Base-by-base conservation (phyloP, 345 rosid genomes). In the Anastatica hierochuntica region DNA sequence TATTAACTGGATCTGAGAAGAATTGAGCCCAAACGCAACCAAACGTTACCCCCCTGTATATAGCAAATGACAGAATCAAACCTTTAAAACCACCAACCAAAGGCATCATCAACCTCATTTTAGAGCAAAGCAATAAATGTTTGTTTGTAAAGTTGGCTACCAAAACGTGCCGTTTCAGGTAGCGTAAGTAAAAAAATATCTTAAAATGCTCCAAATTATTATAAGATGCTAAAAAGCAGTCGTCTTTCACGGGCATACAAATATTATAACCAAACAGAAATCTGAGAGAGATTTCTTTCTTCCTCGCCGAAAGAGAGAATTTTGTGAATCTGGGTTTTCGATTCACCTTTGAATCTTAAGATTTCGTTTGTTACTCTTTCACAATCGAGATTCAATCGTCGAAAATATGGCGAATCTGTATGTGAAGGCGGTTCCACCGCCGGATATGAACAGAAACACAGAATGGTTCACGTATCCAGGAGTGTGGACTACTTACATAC, bases 391-490 rank as follows among this genome's bases (percentile, higher is more conserved):
- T 10, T 20, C 27, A 13, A 30, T 37, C 27, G 31, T 36, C 7
- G 24, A 21, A 21, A 21, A 21, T n/a, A 71, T 71, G 76, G 64
- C 69, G 74, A 71, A 68, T 64, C 53, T 81, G 62, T 87, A 87
- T 29, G 95, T 87, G 64, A 77, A 67, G 58, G 81, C 83, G 51
- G 77, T 72, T 57, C 92, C 71, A 40, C 74, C 89, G 43, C 68
- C 83, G 86, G 92, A 86, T 77, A 79, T 83, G 81, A 87, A 87
- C 29, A 49, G 74, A 68, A 87, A 87, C 64, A 87, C 89, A 14
- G 94, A 83, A 66, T 83, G 88, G 90, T 85, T 85, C 63, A 78
- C 64, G 82, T 83, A 85, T 57, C 95, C 88, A 9, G 92, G 89
- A 16, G 92, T 83, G 1, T 86, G 95, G 95, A 83, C 89, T 1